Evolutionary conservation across 1,284 basidiomycete species (phyloP).

Genomic region (Anthracocystis setariae): DNA sequence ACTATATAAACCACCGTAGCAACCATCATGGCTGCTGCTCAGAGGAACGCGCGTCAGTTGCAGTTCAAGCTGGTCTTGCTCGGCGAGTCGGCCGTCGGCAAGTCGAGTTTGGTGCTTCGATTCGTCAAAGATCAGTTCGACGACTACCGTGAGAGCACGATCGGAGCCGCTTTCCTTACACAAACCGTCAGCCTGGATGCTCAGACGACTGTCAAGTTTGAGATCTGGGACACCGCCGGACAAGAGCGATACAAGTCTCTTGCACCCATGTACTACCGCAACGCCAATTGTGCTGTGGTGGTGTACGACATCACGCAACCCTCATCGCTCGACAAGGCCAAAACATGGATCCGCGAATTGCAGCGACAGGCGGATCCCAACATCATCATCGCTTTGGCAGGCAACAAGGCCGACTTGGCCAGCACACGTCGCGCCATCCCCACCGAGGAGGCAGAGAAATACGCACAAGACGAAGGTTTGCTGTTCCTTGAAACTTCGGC

Average conservation of each 20-base stretch:
- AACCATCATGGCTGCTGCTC: slow-evolving; percentile 42
- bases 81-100: slow-evolving; percentile 95
- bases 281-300: slow-evolving; percentile 66
- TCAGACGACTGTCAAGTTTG: slow-evolving; percentile 91
- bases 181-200: slow-evolving; percentile 92
- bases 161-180: slow-evolving; percentile 84
- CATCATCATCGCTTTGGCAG: slow-evolving; percentile 83
- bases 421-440: slow-evolving; percentile 69
- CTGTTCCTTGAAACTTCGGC: slow-evolving; percentile 97
- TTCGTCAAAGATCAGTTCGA: slow-evolving; percentile 98
- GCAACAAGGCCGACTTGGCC: slow-evolving; percentile 90
- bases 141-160: slow-evolving; percentile 82
- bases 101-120: slow-evolving; percentile 92
- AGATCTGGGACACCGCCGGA: slow-evolving; percentile 89
- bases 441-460: slow-evolving; percentile 77
- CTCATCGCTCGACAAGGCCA: slow-evolving; percentile 87
- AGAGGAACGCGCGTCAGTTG: slow-evolving; percentile 43
- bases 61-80: slow-evolving; percentile 61
- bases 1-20: neutral
- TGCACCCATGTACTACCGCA: slow-evolving; percentile 68
- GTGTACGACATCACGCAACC: slow-evolving; percentile 66
- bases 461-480: slow-evolving; percentile 91
- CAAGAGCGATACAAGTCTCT: slow-evolving; percentile 80
- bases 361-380: slow-evolving; percentile 97
- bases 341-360: slow-evolving; percentile 94